Conservation (phyloP, 768 basidiomycete genomes). For the Psilocybe azurescens region DNA sequence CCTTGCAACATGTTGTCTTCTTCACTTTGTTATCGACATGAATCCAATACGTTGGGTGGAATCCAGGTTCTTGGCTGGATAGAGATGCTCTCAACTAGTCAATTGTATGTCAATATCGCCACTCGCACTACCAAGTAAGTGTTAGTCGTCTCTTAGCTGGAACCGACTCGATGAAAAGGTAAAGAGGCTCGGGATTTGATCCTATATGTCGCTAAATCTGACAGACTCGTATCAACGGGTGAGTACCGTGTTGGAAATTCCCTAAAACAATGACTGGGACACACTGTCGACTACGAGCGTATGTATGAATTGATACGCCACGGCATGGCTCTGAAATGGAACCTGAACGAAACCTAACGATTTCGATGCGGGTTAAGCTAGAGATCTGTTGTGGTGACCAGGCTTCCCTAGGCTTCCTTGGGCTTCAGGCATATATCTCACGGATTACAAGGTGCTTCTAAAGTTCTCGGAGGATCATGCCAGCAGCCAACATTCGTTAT, state of each 20-base stretch:
- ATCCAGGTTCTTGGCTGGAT: neutral
- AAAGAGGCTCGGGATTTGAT: neutral
- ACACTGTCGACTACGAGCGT: neutral
- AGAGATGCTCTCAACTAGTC: neutral
- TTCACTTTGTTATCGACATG: conserved; percentile 10
- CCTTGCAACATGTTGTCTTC: conserved; percentile 18
- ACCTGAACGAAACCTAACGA: conserved; percentile 4
- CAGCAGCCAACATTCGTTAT: conserved; percentile 16
- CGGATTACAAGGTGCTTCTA: conserved; percentile 29
- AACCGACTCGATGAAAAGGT: neutral
- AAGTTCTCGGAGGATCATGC: conserved; percentile 29
- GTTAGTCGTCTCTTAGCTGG: neutral
- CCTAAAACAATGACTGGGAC: neutral
- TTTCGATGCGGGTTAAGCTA: conserved; percentile 5
- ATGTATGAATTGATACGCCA: conserved; percentile 7
- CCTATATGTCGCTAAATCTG: neutral
- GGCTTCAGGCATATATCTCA: conserved; percentile 16
- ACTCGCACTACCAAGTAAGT: neutral
- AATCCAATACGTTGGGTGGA: conserved; percentile 5
- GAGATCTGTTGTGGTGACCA: neutral
- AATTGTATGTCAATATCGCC: neutral
- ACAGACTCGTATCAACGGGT: conserved; percentile 1
- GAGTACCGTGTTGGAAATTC: conserved; percentile 2
- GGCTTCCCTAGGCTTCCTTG: conserved; percentile 9
- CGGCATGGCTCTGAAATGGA: neutral